Evolutionary conservation across 805 yeast species (phyloP), one percentile per base, ranked within the genome.

Genomic region (Barnettozyma sucrosica): DNA sequence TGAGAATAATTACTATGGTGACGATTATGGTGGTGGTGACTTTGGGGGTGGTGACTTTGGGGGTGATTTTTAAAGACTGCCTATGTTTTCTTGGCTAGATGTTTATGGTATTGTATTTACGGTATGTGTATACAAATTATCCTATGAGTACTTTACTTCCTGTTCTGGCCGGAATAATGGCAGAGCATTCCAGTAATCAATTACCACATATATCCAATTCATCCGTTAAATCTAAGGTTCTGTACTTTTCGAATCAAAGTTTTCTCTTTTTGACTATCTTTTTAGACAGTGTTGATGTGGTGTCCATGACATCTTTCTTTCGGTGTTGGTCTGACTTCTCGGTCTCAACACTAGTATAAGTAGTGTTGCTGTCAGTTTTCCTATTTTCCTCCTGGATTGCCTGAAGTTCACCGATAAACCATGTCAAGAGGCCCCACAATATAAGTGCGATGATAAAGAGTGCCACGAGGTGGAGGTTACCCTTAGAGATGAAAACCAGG

Each of bases 321-420:
- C 32, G 34, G 20, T 24, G 28, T 11, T 11, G 19, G 23, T 1
- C 26, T 8, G 19, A 33, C 21, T 38, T 30, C 21, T 24, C 19
- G 38, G 30, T 26, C 21, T 45, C 26, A 10, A 13, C 39, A 21
- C 30, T 28, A 6, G n/a, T 26, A 9, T 21, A 16, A 26, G 2
- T 38, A 41, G 20, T 44, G 44, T 18, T 7, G 7, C 5, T 28
- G 14, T 40, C 48, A 23, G 9, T 14, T 1, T 36, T 41, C 13
- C 13, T 28, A 23, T 25, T 20, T 34, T 19, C 26, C 13, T 41
- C 54, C 54, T 44, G 55, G 46, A 43, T 54, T 53, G 47, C 72
- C 70, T 69, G 64, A 59, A 89, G 63, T 65, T 90, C 97, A 10
- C 64, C 62, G 13, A 90, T 78, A 61, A 92, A 93, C 99, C 99